A percentile compares a stretch with the other conserved stretches of the same genome.
These are phyloP conservation scores for Filobasidium floriforme DNA, from an alignment of 768 basidiomycete species.

Conservation along the genomic window DNA sequence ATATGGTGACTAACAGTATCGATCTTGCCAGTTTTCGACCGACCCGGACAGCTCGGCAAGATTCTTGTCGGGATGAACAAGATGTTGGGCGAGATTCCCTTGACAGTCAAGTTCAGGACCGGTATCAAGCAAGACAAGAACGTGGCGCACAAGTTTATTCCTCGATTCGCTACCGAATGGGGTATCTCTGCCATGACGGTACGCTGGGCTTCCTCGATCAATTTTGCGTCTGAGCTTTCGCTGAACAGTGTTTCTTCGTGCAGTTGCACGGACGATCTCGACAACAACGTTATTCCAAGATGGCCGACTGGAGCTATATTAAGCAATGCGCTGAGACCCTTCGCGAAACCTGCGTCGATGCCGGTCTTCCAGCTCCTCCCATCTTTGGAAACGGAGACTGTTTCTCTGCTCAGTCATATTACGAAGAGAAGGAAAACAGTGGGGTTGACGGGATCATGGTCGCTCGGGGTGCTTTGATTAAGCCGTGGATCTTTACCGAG, in stretches of 20 bases:
- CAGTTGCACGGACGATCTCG: conserved; percentile 93
- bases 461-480: conserved; percentile 87
- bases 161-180: conserved; percentile 57
- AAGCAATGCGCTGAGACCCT: conserved; percentile 75
- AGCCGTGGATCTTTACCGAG: conserved; percentile 78
- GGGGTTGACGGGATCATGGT: conserved; percentile 96
- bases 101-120: conserved; percentile 59
- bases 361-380: conserved; percentile 62
- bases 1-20: not conserved
- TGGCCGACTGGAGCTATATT: conserved; percentile 90
- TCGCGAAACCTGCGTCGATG: conserved; percentile 47
- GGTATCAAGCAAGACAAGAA: conserved; percentile 81
- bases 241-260: conserved; percentile 6
- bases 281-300: conserved; percentile 84
- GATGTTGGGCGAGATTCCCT: conserved; percentile 79
- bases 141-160: conserved; percentile 83
- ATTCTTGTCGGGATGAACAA: conserved; percentile 85
- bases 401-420: conserved; percentile 78
- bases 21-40: conserved; percentile 63
- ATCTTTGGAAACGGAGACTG: conserved; percentile 96
- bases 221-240: not conserved
- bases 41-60: conserved; percentile 71
- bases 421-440: conserved; percentile 62
- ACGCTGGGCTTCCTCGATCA: conserved; percentile 22
- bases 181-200: conserved; percentile 55